Evolutionary conservation across 108 stramenopile genomes (phyloP), one percentile per base, ranked within the genome.

Genomic region (Tribonema minus): DNA sequence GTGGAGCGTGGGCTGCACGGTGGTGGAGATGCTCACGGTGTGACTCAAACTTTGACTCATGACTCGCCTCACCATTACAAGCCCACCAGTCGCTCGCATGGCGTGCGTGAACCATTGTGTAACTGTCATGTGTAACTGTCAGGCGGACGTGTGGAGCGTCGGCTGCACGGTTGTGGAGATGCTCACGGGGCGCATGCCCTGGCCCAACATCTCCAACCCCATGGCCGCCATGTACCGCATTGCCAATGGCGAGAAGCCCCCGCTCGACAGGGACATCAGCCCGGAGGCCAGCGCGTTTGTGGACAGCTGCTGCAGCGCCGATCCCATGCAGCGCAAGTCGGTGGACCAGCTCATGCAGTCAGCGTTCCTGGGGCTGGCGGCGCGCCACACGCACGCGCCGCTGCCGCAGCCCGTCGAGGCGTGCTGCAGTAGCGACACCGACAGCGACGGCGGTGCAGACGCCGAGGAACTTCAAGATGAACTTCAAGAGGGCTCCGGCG

Each of bases 151-250:
- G 26, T 90, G 89, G 89, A 83, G 81, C 33, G 85, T 89, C 12
- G 89, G 88, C 32, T 90, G 89, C 77, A 88, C 89, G 31, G 76
- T 90, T 29, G 80, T 90, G 7, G 89, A 90, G 84, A 90, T 90
- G 89, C 36, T 86, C 9, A 90, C 89, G 9, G 89, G 86, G 20
- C 31, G 71, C 26, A 70, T 82, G 33, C 89, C 89, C 2, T 90
- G 87, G 86, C 71, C 81, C 12, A n/a, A 72, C 59, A 28, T 68
- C 26, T 36, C 61, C 29, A 62, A 70, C 39, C 66, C 81, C 36
- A 31, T 81, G 65, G 61, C 72, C 32, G 81, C 72, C 35, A 66
- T 81, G 72, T 81, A 35, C 72, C 37, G 59, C 37, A 80, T 80
- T 37, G 79, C 28, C 5, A 25, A 12, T 6, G 79, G 79, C 37